Percentiles rank a stretch among this genome's conserved stretches.
phyloP scores from a whole-genome alignment of 768 basidiomycete genomes.

The Lanmaoa rubissima region DNA sequence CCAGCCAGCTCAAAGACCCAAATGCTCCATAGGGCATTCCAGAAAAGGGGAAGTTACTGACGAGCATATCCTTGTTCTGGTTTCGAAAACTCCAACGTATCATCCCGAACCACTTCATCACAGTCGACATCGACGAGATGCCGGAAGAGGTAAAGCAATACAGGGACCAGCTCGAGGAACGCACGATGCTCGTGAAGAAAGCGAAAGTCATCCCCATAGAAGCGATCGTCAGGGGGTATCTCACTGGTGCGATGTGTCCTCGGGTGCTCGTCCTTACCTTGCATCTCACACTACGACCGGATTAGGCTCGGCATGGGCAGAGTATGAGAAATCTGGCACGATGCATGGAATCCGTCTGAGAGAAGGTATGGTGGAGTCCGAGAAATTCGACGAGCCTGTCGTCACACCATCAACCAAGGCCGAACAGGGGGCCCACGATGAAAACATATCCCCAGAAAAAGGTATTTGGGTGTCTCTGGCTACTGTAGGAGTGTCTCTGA shows the following conservation, averaged over 20 bases:
- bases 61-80: slow-evolving; percentile 93
- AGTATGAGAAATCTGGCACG: slow-evolving; percentile 85
- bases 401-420: slow-evolving; percentile 99
- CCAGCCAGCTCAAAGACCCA: neutral
- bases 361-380: slow-evolving; percentile 75
- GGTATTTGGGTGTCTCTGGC: slow-evolving; percentile 39
- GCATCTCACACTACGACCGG: slow-evolving; percentile 6
- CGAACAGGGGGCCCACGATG: slow-evolving; percentile 90
- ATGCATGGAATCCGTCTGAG: slow-evolving; percentile 84
- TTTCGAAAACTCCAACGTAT: slow-evolving; percentile 78
- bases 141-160: slow-evolving; percentile 75
- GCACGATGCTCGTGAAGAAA: slow-evolving; percentile 88
- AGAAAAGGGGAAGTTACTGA: slow-evolving; percentile 87
- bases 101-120: slow-evolving; percentile 89
- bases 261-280: neutral
- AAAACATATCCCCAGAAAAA: slow-evolving; percentile 87
- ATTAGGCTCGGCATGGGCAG: slow-evolving; percentile 91
- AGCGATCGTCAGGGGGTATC: slow-evolving; percentile 93
- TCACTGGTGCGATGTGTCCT: slow-evolving; percentile 66
- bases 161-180: slow-evolving; percentile 72
- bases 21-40: slow-evolving; percentile 74
- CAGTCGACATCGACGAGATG: slow-evolving; percentile 75
- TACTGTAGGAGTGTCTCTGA: neutral
- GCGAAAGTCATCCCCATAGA: slow-evolving; percentile 90
- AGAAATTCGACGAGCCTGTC: slow-evolving; percentile 75